These are phyloP conservation scores for Sporothrix mexicana DNA, from an alignment of 2,329 filamentous ascomycete genomes.

Conservation along the genomic window DNA sequence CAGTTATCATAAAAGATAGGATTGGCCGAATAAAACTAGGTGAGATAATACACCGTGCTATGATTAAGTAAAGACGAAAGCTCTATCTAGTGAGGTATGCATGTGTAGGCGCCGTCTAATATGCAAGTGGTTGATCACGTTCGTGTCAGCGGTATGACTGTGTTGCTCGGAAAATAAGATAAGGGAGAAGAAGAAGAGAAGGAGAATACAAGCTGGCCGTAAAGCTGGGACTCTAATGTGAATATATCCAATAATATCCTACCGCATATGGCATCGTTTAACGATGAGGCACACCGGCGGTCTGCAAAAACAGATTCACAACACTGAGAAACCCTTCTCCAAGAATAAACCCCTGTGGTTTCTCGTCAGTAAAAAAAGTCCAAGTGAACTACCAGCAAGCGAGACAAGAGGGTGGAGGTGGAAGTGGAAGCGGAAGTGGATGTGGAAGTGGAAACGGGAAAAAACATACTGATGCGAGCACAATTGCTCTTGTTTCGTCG, in stretches of 20 bases:
- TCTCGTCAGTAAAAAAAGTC: constrained; percentile 27
- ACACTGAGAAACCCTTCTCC: constrained; percentile 94
- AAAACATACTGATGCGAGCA: constrained; percentile 72
- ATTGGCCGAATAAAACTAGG: too few relatives aligned
- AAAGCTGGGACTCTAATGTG: not conserved
- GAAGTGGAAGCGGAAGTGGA: too few relatives aligned
- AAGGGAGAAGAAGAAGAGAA: too few relatives aligned
- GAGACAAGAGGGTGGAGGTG: not conserved
- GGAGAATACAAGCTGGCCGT: not conserved
- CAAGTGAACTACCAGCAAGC: not conserved
- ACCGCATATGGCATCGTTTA: not conserved
- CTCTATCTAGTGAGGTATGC: too few relatives aligned
- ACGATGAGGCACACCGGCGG: constrained; percentile 50
- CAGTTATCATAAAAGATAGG: too few relatives aligned
- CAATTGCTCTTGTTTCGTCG: constrained; percentile 78
- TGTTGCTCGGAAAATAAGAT: too few relatives aligned
- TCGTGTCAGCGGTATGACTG: too few relatives aligned
- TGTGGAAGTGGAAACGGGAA: not conserved
- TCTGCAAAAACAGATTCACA: constrained; percentile 83
- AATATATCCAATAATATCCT: not conserved
- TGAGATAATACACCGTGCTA: too few relatives aligned
- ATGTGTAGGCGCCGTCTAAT: too few relatives aligned
- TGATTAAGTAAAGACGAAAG: too few relatives aligned
- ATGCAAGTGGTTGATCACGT: too few relatives aligned
- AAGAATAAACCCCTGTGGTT: constrained; percentile 76